Evolutionary conservation across 2,329 filamentous ascomycete genomes (phyloP), one percentile per base, ranked within the genome.

Genomic region (Teratosphaeria epicoccoides): DNA sequence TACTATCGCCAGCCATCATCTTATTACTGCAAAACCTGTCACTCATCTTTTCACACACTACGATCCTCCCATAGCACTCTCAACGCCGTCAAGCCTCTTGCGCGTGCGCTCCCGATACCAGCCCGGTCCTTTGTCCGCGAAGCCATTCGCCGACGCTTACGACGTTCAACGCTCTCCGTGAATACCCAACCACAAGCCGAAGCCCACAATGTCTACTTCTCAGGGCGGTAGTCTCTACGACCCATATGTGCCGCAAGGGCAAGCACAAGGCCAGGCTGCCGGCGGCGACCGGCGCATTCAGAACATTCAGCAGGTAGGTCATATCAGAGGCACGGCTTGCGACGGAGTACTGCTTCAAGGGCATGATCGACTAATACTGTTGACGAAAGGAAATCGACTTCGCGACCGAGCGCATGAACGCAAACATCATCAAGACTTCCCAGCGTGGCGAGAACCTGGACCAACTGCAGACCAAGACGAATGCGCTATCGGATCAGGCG

Each of bases 391-490:
- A 97, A 94, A 95, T 98, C 72, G 86, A 97, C 71, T 87, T 90
- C 67, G 95, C 91, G 49, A 88, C 96, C 64, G 85, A 85, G 67
- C 87, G 93, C 61, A 96, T 98, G 91, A 83, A 87, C 66, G 85
- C 95, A 71, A 98, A 98, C 76, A 94, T 98, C 78, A 89, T 90
- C 77, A 94, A 93, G 73, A 88, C 95, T 57, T 89, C 87, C 43
- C 84, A 96, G 73, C 89, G 93, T 78, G 93, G 93, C 68, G 87
- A 89, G 66, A 82, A 84, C 62, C 81, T 96, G 56, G 87, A 95
- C 70, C 83, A 84, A 47, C 82, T 96, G 56, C 87, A 95, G 74
- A 86, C 93, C 71, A 95, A 95, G 80, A 96, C 87, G 59, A 73
- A 96, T 75, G 94, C 95, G 73, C 80, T 98, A 61, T 90, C 90